These are phyloP conservation scores for Fraxinus nigra DNA, from an alignment of 305 asterid species.

Conservation along the genomic window DNA sequence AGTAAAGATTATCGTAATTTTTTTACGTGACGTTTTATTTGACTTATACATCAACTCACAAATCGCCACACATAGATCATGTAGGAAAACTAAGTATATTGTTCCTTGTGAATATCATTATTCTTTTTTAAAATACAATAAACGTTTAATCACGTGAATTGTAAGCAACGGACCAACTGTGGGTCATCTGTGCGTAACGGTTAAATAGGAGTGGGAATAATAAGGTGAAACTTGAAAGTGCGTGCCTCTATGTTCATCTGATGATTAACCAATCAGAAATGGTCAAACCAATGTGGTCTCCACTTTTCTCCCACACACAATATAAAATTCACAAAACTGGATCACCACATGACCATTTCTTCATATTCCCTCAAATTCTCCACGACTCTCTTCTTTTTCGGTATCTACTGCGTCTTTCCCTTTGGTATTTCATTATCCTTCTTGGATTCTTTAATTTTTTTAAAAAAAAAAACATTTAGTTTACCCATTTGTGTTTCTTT, in stretches of 20 bases:
- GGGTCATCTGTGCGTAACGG: neutral
- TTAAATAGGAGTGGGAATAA: neutral
- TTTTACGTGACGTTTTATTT: too few species aligned
- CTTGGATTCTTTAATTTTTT: constrained; percentile 7
- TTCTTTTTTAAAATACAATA: too few species aligned
- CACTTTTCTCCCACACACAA: neutral
- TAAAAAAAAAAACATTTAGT: neutral
- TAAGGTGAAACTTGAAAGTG: neutral
- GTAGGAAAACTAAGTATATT: too few species aligned
- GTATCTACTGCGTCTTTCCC: constrained; percentile 10
- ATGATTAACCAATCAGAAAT: neutral
- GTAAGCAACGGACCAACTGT: neutral
- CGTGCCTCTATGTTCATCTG: neutral
- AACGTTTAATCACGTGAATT: neutral
- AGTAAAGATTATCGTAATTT: too few species aligned
- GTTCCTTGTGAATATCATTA: too few species aligned
- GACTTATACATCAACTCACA: too few species aligned
- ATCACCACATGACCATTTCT: constrained; percentile 36
- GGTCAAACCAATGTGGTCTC: neutral
- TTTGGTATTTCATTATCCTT: neutral
- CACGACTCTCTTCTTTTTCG: neutral
- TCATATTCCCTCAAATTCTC: constrained; percentile 9
- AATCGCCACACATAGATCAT: too few species aligned
- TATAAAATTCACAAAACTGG: constrained; percentile 12
- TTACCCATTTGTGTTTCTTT: constrained; percentile 10